A percentile compares a stretch with the other conserved stretches of the same genome.
These are phyloP conservation scores for Taphrina deformans DNA, from an alignment of 1,139 yeast genomes.

Conservation along the genomic window DNA sequence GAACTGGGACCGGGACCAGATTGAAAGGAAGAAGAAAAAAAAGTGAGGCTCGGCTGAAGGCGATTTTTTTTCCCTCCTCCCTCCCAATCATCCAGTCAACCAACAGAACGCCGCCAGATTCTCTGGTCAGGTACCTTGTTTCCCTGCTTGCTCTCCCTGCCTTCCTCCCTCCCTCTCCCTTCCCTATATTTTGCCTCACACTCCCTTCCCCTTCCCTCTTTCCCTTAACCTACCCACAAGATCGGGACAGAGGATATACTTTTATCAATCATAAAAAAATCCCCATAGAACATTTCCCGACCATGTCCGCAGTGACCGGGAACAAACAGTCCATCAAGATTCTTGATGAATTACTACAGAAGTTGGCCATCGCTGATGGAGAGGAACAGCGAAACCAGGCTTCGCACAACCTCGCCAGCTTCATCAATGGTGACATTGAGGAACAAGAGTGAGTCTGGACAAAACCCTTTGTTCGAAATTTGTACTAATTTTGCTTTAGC, in stretches of 20 bases:
- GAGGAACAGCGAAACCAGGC: slow-evolving; percentile 78
- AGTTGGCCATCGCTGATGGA: slow-evolving; percentile 80
- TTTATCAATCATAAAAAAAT: neutral
- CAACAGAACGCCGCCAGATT: neutral
- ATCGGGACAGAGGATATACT: slow-evolving; percentile 20
- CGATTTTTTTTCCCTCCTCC: neutral
- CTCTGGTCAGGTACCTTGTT: neutral
- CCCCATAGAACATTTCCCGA: neutral
- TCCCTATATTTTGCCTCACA: neutral
- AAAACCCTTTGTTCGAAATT: neutral
- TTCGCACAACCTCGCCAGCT: slow-evolving; percentile 86
- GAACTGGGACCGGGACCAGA: no score
- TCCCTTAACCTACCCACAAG: slow-evolving; percentile 8
- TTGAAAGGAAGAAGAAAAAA: no score
- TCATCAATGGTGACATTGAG: slow-evolving; percentile 93
- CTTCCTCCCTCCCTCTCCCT: neutral
- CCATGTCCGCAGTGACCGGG: slow-evolving; percentile 42
- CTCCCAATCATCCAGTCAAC: neutral
- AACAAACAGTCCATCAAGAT: slow-evolving; percentile 54
- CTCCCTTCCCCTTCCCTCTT: neutral
- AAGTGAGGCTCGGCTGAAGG: neutral
- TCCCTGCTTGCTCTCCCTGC: neutral
- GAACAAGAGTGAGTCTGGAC: slow-evolving; percentile 67
- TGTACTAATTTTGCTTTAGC: neutral
- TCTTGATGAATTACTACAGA: slow-evolving; percentile 88